A percentile compares a stretch with the other conserved stretches of the same genome.
phyloP scores from a whole-genome alignment of 805 yeast genomes.

The Ogataea neopini region DNA sequence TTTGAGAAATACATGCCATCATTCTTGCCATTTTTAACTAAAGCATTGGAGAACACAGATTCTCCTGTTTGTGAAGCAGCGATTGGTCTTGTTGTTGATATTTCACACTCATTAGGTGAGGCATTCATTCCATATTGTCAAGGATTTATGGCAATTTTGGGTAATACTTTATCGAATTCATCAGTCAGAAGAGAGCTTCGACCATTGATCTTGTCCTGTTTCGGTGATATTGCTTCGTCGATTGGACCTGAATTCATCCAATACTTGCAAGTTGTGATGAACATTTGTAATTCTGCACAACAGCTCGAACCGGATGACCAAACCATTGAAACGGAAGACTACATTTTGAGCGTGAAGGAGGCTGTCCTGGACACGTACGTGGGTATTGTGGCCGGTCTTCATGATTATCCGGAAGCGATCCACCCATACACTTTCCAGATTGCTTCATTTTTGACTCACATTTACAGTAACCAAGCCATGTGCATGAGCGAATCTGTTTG shows the following conservation, averaged over 20 bases:
- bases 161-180: slow-evolving; percentile 65
- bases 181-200: slow-evolving; percentile 77
- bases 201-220: slow-evolving; percentile 86
- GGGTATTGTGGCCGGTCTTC: slow-evolving; percentile 91
- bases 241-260: slow-evolving; percentile 76
- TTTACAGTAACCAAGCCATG: slow-evolving; percentile 62
- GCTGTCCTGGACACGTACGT: slow-evolving; percentile 95
- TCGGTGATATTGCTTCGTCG: slow-evolving; percentile 93
- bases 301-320: slow-evolving; percentile 62
- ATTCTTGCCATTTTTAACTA: slow-evolving; percentile 78
- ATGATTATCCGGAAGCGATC: slow-evolving; percentile 63
- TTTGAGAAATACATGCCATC: slow-evolving; percentile 78
- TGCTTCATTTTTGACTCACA: slow-evolving; percentile 62
- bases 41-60: slow-evolving; percentile 79
- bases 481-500: slow-evolving; percentile 67
- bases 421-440: slow-evolving; percentile 67
- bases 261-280: slow-evolving; percentile 78
- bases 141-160: slow-evolving; percentile 81
- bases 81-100: slow-evolving; percentile 92
- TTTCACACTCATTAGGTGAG: slow-evolving; percentile 82
- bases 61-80: slow-evolving; percentile 86
- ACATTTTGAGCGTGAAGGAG: slow-evolving; percentile 70
- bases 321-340: slow-evolving; percentile 75
- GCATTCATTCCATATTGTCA: slow-evolving; percentile 72
- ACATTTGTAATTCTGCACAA: slow-evolving; percentile 69